These are phyloP conservation scores for Raddia guianensis DNA, from an alignment of 176 grass and related monocot genomes.

Conservation along the genomic window DNA sequence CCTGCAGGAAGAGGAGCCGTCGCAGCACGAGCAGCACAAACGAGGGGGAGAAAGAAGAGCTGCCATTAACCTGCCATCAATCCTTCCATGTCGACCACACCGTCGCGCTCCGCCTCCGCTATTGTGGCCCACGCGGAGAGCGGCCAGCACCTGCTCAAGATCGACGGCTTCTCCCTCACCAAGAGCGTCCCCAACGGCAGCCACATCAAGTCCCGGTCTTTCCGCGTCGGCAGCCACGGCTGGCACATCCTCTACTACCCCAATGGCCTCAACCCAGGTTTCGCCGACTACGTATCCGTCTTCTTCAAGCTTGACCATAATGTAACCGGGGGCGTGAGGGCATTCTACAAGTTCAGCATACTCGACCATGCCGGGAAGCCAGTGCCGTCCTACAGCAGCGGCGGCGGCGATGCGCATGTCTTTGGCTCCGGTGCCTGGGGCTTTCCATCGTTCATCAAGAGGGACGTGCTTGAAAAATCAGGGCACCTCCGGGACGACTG, in stretches of 20 bases:
- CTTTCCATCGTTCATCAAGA: not conserved
- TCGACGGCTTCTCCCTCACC: conserved; percentile 13
- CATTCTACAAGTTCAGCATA: not conserved
- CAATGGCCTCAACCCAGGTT: not conserved
- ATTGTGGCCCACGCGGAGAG: not conserved
- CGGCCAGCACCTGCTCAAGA: not conserved
- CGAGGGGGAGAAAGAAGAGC: no score
- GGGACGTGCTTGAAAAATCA: not conserved
- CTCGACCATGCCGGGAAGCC: not conserved
- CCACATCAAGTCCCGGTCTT: not conserved
- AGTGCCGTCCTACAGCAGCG: not conserved
- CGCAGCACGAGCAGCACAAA: no score
- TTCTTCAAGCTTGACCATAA: not conserved
- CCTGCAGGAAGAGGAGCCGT: no score
- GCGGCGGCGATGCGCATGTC: not conserved
- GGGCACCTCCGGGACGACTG: not conserved
- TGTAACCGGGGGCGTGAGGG: not conserved
- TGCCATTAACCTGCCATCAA: not conserved
- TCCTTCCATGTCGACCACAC: not conserved
- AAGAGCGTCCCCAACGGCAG: not conserved
- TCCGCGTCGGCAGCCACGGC: not conserved
- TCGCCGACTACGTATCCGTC: not conserved
- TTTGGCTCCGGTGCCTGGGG: not conserved
- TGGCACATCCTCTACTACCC: conserved; percentile 1
- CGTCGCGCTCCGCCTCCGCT: not conserved